Percentiles rank a stretch among this genome's conserved stretches.
These are phyloP conservation scores for Clonostachys chloroleuca DNA, from an alignment of 2,329 filamentous ascomycete species.

Conservation along the genomic window DNA sequence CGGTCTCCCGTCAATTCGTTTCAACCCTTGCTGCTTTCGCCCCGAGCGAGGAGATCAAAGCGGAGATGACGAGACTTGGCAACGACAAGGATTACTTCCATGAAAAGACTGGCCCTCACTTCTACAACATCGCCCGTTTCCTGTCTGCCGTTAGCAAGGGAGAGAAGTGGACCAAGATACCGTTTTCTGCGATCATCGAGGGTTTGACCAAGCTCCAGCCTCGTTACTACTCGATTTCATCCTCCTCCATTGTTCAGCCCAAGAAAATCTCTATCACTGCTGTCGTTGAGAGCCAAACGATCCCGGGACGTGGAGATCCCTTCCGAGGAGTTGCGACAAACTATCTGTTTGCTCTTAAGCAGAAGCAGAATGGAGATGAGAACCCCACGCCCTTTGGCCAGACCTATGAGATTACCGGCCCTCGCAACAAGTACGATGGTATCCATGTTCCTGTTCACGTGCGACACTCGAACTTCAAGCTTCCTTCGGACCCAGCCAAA, in stretches of 20 bases:
- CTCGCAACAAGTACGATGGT: slow-evolving; percentile 95
- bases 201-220: slow-evolving; percentile 92
- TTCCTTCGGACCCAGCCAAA: slow-evolving; percentile 90
- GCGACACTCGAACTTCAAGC: slow-evolving; percentile 98
- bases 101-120: slow-evolving; percentile 73
- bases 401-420: slow-evolving; percentile 82
- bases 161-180: slow-evolving; percentile 76
- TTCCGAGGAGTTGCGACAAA: slow-evolving; percentile 97
- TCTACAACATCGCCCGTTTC: slow-evolving; percentile 86
- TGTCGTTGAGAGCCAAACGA: slow-evolving; percentile 78
- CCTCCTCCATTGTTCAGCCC: slow-evolving; percentile 89
- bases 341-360: slow-evolving; percentile 89
- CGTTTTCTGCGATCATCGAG: slow-evolving; percentile 94
- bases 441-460: slow-evolving; percentile 94
- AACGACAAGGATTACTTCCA: slow-evolving; percentile 95
- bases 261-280: slow-evolving; percentile 94
- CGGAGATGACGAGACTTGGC: slow-evolving; percentile 84
- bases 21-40: slow-evolving; percentile 84
- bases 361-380: slow-evolving; percentile 90
- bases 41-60: slow-evolving; percentile 77
- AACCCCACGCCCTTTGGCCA: slow-evolving; percentile 78
- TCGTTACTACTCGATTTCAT: slow-evolving; percentile 98
- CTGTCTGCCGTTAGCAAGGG: slow-evolving; percentile 69
- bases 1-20: slow-evolving; percentile 93
- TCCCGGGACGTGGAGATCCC: slow-evolving; percentile 72